Conservation (phyloP, 1,284 basidiomycete genomes). For the Ustilago vetiveriae region DNA sequence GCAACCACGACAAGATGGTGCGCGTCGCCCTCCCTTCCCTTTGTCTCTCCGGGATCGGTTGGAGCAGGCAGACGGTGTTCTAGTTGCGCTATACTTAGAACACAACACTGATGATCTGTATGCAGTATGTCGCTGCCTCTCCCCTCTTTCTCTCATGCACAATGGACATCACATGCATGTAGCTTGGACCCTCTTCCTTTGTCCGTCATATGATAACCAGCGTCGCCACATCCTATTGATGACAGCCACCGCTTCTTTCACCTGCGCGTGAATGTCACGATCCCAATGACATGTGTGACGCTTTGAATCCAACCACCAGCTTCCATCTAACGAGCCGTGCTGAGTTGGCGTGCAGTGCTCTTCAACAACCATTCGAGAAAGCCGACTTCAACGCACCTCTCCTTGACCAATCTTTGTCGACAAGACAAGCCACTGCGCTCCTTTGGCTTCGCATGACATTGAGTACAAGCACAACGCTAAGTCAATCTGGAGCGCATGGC, state of each 20-base stretch:
- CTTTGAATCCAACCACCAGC: too few species aligned
- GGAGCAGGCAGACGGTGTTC: too few species aligned
- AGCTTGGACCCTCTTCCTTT: slow-evolving; percentile 19
- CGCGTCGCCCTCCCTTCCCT: background rate
- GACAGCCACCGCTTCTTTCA: background rate
- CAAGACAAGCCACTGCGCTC: background rate
- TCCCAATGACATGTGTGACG: background rate
- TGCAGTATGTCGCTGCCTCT: too few species aligned
- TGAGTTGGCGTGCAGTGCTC: too few species aligned
- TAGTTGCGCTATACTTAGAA: too few species aligned
- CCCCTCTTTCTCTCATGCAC: slow-evolving; percentile 20
- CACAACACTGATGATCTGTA: too few species aligned
- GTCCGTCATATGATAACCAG: background rate
- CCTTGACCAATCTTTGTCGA: too few species aligned
- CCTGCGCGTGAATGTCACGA: background rate
- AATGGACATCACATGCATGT: background rate
- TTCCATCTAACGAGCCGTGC: background rate
- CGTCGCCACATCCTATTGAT: background rate
- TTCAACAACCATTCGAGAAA: too few species aligned
- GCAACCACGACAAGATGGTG: too few species aligned
- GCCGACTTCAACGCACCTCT: too few species aligned
- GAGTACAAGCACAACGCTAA: background rate
- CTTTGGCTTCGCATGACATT: background rate
- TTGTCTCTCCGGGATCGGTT: slow-evolving; percentile 1
- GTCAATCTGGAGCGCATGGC: too few species aligned